A percentile compares a stretch with the other conserved stretches of the same genome.
phyloP scores from a whole-genome alignment of 2,329 filamentous ascomycete genomes.

The Cercospora sesami region DNA sequence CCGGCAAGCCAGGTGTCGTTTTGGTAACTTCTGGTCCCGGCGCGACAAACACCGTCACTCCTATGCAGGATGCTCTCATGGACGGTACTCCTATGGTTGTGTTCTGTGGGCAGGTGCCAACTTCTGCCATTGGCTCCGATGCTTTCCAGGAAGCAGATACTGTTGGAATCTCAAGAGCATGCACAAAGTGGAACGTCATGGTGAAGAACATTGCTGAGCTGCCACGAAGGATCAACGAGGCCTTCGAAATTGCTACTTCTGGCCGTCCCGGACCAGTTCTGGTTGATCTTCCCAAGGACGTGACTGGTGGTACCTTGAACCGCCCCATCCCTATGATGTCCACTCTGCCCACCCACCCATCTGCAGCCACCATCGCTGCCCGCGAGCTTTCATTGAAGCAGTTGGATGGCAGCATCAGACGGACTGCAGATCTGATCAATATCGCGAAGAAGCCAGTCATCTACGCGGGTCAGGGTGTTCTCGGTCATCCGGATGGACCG shows the following conservation, averaged over 20 bases:
- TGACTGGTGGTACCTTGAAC: constrained; percentile 80
- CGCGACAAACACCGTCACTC: constrained; percentile 93
- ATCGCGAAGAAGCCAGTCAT: constrained; percentile 90
- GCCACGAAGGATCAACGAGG: constrained; percentile 91
- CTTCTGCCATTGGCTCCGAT: constrained; percentile 86
- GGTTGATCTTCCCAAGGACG: constrained; percentile 94
- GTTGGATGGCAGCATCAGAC: constrained; percentile 69
- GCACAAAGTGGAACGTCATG: constrained; percentile 99
- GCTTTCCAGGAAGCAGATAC: constrained; percentile 97
- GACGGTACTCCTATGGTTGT: constrained; percentile 96
- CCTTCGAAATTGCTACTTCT: constrained; percentile 95
- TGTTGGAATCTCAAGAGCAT: constrained; percentile 87
- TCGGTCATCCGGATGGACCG: constrained; percentile 76
- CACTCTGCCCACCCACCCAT: constrained; percentile 74
- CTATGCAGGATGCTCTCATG: constrained; percentile 92
- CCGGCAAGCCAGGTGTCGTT: constrained; percentile 91
- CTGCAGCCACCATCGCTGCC: constrained; percentile 79
- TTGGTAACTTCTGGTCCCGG: constrained; percentile 95
- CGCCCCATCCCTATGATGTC: constrained; percentile 79
- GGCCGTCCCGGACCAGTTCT: constrained; percentile 92
- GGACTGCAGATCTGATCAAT: constrained; percentile 81
- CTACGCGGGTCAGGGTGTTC: constrained; percentile 88
- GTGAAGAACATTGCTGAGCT: constrained; percentile 93
- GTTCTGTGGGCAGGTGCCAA: constrained; percentile 90
- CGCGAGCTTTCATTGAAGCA: constrained; percentile 71